These are phyloP conservation scores for Corylus americana DNA, from an alignment of 306 rosid species.

Conservation along the genomic window DNA sequence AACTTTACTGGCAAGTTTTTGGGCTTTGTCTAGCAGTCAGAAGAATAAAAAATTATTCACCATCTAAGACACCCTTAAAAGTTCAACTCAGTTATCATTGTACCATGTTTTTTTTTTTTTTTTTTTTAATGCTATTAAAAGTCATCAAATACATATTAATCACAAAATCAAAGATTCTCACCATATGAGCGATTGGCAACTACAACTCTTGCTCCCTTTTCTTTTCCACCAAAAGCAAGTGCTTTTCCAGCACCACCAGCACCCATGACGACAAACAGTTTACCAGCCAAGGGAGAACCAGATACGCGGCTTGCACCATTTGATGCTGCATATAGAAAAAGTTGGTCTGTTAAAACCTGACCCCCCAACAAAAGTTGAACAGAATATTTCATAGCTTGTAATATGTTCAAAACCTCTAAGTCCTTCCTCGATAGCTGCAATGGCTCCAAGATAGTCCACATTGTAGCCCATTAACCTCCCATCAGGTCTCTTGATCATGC, in stretches of 20 bases:
- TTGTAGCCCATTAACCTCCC: constrained; percentile 61
- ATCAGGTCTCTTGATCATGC: constrained; percentile 63
- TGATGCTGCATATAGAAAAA: constrained; percentile 28
- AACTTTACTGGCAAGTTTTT: constrained; percentile 49
- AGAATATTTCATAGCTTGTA: not conserved
- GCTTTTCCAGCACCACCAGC: constrained; percentile 84
- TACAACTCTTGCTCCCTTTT: constrained; percentile 73
- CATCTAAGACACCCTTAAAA: not conserved
- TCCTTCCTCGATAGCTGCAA: constrained; percentile 64
- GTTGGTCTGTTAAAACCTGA: not conserved
- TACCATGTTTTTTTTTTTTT: not conserved
- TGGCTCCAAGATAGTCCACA: constrained; percentile 69
- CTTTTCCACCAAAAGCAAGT: constrained; percentile 73
- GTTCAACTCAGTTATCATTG: not conserved
- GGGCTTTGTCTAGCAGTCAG: constrained; percentile 49
- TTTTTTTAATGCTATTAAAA: not conserved
- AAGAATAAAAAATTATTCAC: not conserved
- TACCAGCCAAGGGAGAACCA: constrained; percentile 59
- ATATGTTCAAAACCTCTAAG: constrained; percentile 46
- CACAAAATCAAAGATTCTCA: constrained; percentile 15
- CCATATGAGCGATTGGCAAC: constrained; percentile 65
- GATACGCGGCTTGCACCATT: constrained; percentile 24
- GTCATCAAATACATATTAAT: not conserved
- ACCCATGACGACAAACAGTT: constrained; percentile 64
- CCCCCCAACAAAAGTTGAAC: not conserved